phyloP scores from a whole-genome alignment of 163 green algal species.

The Chloromonas sp. region DNA sequence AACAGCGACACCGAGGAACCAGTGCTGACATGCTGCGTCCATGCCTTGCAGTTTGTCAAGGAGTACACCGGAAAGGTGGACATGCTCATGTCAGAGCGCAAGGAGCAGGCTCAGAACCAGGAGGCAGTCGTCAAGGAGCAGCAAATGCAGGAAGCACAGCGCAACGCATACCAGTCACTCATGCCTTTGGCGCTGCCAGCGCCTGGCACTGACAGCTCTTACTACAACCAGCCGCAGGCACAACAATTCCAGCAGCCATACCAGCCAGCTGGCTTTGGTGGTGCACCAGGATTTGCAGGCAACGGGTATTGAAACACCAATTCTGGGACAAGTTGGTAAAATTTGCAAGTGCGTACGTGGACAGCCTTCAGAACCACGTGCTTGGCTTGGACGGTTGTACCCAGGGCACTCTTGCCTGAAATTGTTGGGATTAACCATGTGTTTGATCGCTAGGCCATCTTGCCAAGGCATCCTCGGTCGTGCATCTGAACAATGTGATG shows the following conservation, averaged over 20 bases:
- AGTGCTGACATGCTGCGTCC: no score
- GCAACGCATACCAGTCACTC: slow-evolving; percentile 68
- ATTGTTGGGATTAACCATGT: no score
- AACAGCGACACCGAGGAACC: no score
- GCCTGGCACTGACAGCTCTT: slow-evolving; percentile 15
- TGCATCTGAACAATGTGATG: no score
- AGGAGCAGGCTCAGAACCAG: slow-evolving; percentile 46
- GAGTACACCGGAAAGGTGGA: slow-evolving; percentile 89
- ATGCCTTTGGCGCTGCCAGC: slow-evolving; percentile 63
- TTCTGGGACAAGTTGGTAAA: no score
- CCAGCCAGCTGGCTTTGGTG: neutral
- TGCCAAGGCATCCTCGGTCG: no score
- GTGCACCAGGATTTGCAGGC: slow-evolving; percentile 2
- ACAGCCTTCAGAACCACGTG: no score
- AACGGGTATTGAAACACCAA: neutral
- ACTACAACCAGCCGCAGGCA: slow-evolving; percentile 12
- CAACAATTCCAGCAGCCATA: neutral
- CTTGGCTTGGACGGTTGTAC: no score
- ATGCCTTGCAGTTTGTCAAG: slow-evolving; percentile 52
- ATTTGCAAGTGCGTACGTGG: no score
- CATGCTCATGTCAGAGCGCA: slow-evolving; percentile 78
- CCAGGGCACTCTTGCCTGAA: no score
- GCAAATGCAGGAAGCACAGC: slow-evolving; percentile 55
- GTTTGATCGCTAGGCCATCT: no score
- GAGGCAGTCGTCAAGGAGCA: slow-evolving; percentile 40